Percentiles rank a stretch among this genome's conserved stretches.
Conservation (phyloP, 1,284 basidiomycete genomes). For the Cutaneotrichosporon dermatis region DNA sequence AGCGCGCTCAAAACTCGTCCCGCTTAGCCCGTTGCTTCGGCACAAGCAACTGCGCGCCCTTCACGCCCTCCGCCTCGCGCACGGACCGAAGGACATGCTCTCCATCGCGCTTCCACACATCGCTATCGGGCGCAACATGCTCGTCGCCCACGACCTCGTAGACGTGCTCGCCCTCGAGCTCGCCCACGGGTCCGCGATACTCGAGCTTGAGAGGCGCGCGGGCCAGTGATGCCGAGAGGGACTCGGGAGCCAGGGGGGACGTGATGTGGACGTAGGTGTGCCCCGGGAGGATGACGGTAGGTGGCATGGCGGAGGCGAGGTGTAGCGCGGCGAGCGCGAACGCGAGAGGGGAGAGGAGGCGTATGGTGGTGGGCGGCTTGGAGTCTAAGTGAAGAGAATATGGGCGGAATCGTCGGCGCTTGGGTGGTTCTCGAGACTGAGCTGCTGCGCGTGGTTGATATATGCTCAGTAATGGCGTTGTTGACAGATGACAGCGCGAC, state of each 20-base stretch:
- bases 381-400: too few species aligned
- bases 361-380: conserved; percentile 1
- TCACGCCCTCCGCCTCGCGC: conserved; percentile 28
- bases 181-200: conserved; percentile 40
- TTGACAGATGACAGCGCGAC: too few species aligned
- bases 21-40: conserved; percentile 36
- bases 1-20: conserved; percentile 27
- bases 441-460: too few species aligned
- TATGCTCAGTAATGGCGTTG: too few species aligned
- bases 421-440: too few species aligned
- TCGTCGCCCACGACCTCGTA: conserved; percentile 24
- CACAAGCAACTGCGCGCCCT: conserved; percentile 29
- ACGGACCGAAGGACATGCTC: conserved; percentile 19
- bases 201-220: conserved; percentile 10
- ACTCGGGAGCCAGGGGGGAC: conserved; percentile 12
- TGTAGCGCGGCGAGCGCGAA: neutral
- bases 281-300: conserved; percentile 23
- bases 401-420: too few species aligned
- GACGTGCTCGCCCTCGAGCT: conserved; percentile 42
- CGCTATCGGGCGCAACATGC: conserved; percentile 8
- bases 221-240: neutral
- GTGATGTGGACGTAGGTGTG: conserved; percentile 39
- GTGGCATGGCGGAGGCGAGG: conserved; percentile 12
- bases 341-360: neutral
- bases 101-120: conserved; percentile 14